Evolutionary conservation across 2,329 filamentous ascomycete species (phyloP).

Genomic region (Neopestalotiopsis sp.): DNA sequence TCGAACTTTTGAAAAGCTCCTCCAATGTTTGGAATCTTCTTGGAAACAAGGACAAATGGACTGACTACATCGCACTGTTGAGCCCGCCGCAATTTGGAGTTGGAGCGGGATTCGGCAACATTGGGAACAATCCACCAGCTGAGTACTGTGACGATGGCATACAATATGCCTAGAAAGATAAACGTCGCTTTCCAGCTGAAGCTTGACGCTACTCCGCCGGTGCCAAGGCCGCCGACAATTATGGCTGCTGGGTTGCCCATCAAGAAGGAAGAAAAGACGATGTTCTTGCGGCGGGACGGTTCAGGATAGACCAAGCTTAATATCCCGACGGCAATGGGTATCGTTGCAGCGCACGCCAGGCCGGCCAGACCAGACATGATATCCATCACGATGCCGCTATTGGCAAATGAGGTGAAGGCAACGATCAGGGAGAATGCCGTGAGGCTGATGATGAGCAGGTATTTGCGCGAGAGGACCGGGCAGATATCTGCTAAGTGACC

Average conservation of each 20-base stretch:
- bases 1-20: conserved; percentile 31
- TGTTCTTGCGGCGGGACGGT: conserved; percentile 36
- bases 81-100: not conserved
- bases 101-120: conserved; percentile 27
- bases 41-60: conserved; percentile 11
- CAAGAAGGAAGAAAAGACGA: conserved; percentile 39
- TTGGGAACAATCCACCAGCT: conserved; percentile 34
- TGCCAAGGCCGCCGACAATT: conserved; percentile 38
- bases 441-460: conserved; percentile 34
- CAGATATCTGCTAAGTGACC: conserved; percentile 36
- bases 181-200: conserved; percentile 38
- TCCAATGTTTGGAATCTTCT: conserved; percentile 15
- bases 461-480: conserved; percentile 32
- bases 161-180: conserved; percentile 34
- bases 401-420: conserved; percentile 32
- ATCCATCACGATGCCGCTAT: conserved; percentile 35
- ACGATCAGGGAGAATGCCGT: conserved; percentile 33
- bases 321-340: conserved; percentile 37
- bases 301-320: conserved; percentile 35
- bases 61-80: not conserved
- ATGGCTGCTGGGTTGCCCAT: conserved; percentile 38
- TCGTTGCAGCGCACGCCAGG: conserved; percentile 37
- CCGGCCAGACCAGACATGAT: conserved; percentile 36
- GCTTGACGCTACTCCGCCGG: conserved; percentile 33
- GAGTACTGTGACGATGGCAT: conserved; percentile 30